Percentiles rank a stretch among this genome's conserved stretches.
These are phyloP conservation scores for Boletus sensibilis DNA, from an alignment of 768 basidiomycete genomes.

Conservation along the genomic window DNA sequence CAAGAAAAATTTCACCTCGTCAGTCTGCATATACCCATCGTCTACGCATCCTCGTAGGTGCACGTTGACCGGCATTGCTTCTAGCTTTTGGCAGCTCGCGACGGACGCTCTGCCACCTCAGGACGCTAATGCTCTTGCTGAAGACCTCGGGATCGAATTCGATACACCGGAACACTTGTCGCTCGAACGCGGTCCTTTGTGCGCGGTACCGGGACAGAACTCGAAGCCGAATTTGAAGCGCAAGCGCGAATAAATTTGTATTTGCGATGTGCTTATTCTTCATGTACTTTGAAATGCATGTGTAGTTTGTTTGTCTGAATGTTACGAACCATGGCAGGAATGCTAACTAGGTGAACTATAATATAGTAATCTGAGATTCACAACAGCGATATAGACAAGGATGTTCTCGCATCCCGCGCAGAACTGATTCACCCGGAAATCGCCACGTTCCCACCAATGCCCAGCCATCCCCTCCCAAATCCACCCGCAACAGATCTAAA, in stretches of 20 bases:
- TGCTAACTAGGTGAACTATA: neutral
- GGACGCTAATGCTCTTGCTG: slow-evolving; percentile 62
- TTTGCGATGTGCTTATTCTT: neutral
- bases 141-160: slow-evolving; percentile 78
- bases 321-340: neutral
- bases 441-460: slow-evolving; percentile 2
- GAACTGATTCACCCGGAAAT: slow-evolving; percentile 1
- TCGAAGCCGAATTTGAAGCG: slow-evolving; percentile 45
- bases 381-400: neutral
- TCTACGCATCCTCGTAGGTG: neutral
- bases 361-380: neutral
- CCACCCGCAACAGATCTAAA: slow-evolving; percentile 70
- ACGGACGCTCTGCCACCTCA: slow-evolving; percentile 67
- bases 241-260: slow-evolving; percentile 39
- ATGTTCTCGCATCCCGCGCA: neutral
- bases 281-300: neutral
- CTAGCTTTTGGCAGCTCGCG: slow-evolving; percentile 73
- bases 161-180: slow-evolving; percentile 70
- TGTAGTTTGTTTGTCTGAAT: neutral
- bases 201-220: slow-evolving; percentile 32
- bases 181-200: slow-evolving; percentile 66
- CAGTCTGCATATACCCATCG: slow-evolving; percentile 15
- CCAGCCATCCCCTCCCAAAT: slow-evolving; percentile 64
- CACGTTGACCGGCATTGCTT: neutral
- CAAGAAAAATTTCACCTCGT: slow-evolving; percentile 61